Percentiles rank a stretch among this genome's conserved stretches.
phyloP scores from a whole-genome alignment of 176 grass and related monocot genomes.

The Eragrostis curvula region DNA sequence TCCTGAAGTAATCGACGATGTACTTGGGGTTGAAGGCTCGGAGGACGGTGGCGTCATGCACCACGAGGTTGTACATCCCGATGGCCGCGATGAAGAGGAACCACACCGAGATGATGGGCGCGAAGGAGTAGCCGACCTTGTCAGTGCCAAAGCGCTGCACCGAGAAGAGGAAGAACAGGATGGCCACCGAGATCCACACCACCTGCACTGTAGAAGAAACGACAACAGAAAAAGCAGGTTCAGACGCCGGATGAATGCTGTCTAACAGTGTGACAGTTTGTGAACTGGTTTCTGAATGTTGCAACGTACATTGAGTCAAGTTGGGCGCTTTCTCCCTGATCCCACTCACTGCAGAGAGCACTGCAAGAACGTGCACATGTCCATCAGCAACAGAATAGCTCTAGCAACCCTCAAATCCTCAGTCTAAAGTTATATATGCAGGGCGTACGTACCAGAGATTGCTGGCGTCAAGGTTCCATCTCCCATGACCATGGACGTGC shows the following conservation, averaged over 20 bases:
- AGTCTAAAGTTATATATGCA: too few species aligned
- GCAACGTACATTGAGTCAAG: conserved; percentile 38
- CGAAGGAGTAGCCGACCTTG: conserved; percentile 74
- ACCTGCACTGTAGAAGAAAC: conserved; percentile 40
- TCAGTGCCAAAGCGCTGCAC: conserved; percentile 64
- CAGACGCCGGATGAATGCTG: neutral
- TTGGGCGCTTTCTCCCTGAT: conserved; percentile 56
- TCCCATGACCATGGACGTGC: conserved; percentile 69
- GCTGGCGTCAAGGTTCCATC: conserved; percentile 63
- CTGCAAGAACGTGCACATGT: conserved; percentile 35
- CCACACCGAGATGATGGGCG: conserved; percentile 62
- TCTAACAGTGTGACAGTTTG: neutral
- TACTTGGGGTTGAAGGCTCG: conserved; percentile 66
- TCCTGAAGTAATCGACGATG: conserved; percentile 58
- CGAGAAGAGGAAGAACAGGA: conserved; percentile 55
- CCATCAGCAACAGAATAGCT: neutral
- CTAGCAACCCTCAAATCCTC: neutral
- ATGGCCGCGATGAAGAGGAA: conserved; percentile 58
- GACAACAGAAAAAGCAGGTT: neutral
- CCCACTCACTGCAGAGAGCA: conserved; percentile 62
- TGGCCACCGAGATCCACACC: conserved; percentile 58
- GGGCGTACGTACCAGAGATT: conserved; percentile 57
- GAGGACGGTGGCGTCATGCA: conserved; percentile 51
- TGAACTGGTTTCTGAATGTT: neutral
- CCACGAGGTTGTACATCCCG: conserved; percentile 58